Base-by-base conservation (phyloP, 139 green algal species). In the Tetraselmis striata region DNA sequence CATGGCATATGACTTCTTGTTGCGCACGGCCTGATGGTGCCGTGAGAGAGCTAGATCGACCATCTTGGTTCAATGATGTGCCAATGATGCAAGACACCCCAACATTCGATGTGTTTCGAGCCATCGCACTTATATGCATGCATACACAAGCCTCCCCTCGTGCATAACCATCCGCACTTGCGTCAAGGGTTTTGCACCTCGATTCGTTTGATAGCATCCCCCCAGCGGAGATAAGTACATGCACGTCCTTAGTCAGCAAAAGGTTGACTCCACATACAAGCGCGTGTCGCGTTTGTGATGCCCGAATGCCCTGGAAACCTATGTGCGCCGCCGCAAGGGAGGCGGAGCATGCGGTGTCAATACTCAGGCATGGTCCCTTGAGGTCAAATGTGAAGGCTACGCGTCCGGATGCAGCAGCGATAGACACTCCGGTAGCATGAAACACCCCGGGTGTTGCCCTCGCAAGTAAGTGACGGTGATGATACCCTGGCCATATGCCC, bases 141-240 rank as follows among this genome's bases (percentile, higher is more conserved):
- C 45, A 58, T 59, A 78, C 59, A 28, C 80, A 80, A 18, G 77
- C 82, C 67, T 90, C 86, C 2, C 78, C 83, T n/a, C 83, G 59
- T 11, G 59, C 86, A 31, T 90, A 90, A 25, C 86, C 84, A 32
- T 85, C 80, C 59, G 32, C 81, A 58, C 23, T 58, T 28, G 0
- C 81, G 78, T 84, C 85, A 58, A 89, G 59, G 30, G 85, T 86
- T 76, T 86, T 88, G 85, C 90, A 95, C 23, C 93, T 82, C 30
- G 91, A 91, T 75, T 90, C 30, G 1, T 90, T 89, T 1, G 91
- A 92, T 28, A 95, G 85, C 92, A 95, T 95, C 82, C 86, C 59
- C 76, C 93, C 93, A 30, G 91, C 88, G 11, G 78, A 77, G 30
- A 80, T 78, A 27, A 95, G 88, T 84, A 92, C 85, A 58, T 29